Conservation (phyloP, 75 land plant species). For the Azolla pinnata region DNA sequence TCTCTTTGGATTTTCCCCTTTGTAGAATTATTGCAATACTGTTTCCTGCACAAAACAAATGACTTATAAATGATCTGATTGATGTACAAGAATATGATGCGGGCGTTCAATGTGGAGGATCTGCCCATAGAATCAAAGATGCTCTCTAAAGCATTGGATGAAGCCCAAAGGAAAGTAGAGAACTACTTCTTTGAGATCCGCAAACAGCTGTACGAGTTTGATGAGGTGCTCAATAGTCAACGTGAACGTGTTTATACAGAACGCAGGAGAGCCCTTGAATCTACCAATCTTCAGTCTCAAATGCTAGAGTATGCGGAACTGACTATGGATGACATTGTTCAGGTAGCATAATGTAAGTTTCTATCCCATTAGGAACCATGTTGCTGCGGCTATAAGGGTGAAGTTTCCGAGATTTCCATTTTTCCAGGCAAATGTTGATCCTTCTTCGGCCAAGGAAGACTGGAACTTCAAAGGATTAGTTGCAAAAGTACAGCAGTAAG, state of each 20-base stretch:
- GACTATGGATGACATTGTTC: constrained; percentile 93
- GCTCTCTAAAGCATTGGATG: constrained; percentile 91
- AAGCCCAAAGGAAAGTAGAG: constrained; percentile 95
- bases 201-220: constrained; percentile 90
- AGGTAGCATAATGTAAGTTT: constrained; percentile 29
- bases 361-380: too few relatives aligned
- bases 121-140: constrained; percentile 89
- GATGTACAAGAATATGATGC: constrained; percentile 97
- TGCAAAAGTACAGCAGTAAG: constrained; percentile 88
- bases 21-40: too few relatives aligned
- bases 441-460: constrained; percentile 64
- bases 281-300: constrained; percentile 63
- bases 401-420: too few relatives aligned
- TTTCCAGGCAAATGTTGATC: constrained; percentile 86
- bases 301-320: constrained; percentile 86
- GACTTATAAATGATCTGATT: too few relatives aligned
- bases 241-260: constrained; percentile 93
- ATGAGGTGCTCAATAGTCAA: constrained; percentile 95
- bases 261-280: constrained; percentile 82
- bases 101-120: constrained; percentile 93
- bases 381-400: too few relatives aligned
- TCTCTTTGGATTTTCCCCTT: too few relatives aligned
- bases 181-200: constrained; percentile 94
- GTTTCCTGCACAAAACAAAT: too few relatives aligned
- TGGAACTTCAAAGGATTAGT: constrained; percentile 84